Evolutionary conservation across 2,329 filamentous ascomycete species (phyloP).

Genomic region (Zymoseptoria crescenta): DNA sequence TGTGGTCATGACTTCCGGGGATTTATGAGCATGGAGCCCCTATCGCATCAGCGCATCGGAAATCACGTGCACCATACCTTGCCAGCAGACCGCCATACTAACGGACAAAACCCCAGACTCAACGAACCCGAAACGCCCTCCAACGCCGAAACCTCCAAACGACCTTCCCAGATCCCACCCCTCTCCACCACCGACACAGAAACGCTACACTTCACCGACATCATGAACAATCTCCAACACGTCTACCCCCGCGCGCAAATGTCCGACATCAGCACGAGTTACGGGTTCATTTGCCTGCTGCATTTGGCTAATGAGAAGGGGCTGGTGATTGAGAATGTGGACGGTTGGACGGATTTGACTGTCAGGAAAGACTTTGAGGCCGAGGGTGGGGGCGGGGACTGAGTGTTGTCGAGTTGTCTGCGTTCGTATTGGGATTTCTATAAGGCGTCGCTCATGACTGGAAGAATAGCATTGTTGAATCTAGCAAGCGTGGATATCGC

Average conservation of each 20-base stretch:
- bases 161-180: constrained; percentile 15
- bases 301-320: constrained; percentile 93
- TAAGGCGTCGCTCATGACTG: no score
- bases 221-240: constrained; percentile 80
- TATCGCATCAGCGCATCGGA: not conserved
- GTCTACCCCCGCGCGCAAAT: constrained; percentile 82
- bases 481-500: no score
- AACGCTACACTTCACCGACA: constrained; percentile 73
- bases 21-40: not conserved
- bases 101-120: constrained; percentile 1
- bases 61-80: not conserved
- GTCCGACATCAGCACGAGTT: constrained; percentile 88
- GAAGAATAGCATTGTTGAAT: not conserved
- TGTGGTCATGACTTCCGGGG: not conserved
- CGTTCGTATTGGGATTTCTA: not conserved
- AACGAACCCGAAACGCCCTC: constrained; percentile 8
- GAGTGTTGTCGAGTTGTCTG: not conserved
- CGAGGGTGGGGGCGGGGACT: constrained; percentile 17
- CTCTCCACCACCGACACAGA: constrained; percentile 34
- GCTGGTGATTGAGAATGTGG: constrained; percentile 61
- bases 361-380: constrained; percentile 39
- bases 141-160: not conserved
- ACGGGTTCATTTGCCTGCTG: constrained; percentile 86
- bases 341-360: constrained; percentile 42
- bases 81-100: not conserved